phyloP scores from a whole-genome alignment of 1,139 yeast species.

The Arxiozyma heterogenica region DNA sequence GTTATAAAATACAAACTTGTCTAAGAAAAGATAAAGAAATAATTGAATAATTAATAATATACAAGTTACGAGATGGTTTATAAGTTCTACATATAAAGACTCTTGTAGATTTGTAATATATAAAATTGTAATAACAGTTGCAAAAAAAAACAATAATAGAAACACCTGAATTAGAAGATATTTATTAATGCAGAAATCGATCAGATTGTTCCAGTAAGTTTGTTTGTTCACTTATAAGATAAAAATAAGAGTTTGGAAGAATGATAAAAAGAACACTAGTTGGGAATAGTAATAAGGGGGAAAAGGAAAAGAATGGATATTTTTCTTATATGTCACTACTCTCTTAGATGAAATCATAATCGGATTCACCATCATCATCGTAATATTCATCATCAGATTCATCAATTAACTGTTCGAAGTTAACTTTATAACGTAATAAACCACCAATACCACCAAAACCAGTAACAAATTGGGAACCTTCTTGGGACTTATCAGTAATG shows the following conservation, averaged over 20 bases:
- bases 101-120: background rate
- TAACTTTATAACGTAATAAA: constrained; percentile 86
- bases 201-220: background rate
- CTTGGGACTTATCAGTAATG: constrained; percentile 91
- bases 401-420: constrained; percentile 87
- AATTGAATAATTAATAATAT: background rate
- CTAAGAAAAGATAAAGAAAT: background rate
- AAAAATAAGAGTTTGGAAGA: background rate
- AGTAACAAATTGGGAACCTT: constrained; percentile 95
- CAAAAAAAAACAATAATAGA: background rate
- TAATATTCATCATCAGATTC: constrained; percentile 87
- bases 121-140: background rate
- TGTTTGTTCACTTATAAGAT: background rate
- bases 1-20: too few species aligned
- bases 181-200: constrained; percentile 5
- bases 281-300: constrained; percentile 11
- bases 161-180: background rate
- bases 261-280: background rate
- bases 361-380: constrained; percentile 51
- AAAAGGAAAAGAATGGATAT: constrained; percentile 10
- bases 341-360: constrained; percentile 33
- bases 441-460: constrained; percentile 99
- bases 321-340: background rate
- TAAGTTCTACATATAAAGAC: background rate
- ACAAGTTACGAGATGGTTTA: background rate